Base-by-base conservation (phyloP, 768 basidiomycete species). In the Xerocomellus amylosporus region DNA sequence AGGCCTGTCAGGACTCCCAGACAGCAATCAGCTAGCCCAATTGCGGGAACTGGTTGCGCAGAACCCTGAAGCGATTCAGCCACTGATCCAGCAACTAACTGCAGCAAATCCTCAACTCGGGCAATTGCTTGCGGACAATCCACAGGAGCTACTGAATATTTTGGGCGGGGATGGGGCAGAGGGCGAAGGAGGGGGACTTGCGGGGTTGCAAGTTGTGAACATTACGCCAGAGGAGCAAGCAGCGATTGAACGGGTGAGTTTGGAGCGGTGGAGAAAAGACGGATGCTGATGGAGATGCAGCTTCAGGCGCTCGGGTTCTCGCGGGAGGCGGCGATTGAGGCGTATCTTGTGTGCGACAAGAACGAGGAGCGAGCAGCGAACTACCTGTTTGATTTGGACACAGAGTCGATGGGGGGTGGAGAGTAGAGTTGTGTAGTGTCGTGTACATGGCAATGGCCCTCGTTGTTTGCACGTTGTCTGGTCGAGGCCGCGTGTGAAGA, bases 281-380 rank as follows among this genome's bases (percentile, higher is more conserved):
- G 34, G 13, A 19, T 39, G 51, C 58, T 65, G 40, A 60, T 33
- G 41, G 5, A 1, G 13, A 5, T 51, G 3, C 59, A 97, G 95
- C 77, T 97, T 58, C 83, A 91, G 73, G 86, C 75, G 1, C 83
- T 98, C 43, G 96, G 97, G 1, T 98, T 99, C 71, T 71, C 90
- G 17, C 81, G 92, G 38, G 79, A 93, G 41, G 75, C 77, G 0
- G 96, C 79, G n/a, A 74, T 95, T 34, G 84, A 98, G 71, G 97
- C 97, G 1, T 99, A 90, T 73, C 83, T 96, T 67, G 90, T 87
- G 2, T 98, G 95, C 71, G 97, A 93, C 70, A 93, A 91, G 80
- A 93, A 98, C 66, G 97, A 98, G 73, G 93, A 98, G 67, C 74
- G 95, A 19, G 94, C 97, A 9, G 97, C 96, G 14, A 97, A 97